Conservation (phyloP, 148 eudicot genomes). For the Dianthus caryophyllus region DNA sequence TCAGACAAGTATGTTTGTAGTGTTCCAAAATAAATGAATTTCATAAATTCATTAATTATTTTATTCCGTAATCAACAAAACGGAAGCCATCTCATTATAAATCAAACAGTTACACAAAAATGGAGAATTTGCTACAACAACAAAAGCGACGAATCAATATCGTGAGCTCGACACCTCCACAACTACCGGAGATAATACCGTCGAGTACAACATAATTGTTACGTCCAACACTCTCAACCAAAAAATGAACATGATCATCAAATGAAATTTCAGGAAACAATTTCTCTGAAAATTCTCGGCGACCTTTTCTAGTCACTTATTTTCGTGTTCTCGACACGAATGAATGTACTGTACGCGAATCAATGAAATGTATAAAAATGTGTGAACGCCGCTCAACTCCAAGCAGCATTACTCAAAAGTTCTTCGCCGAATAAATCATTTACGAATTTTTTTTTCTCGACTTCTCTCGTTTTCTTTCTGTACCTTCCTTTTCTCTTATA, state of each 20-base stretch:
- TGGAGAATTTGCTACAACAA: not conserved
- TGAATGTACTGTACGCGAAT: constrained; percentile 18
- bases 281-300: not conserved
- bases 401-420: constrained; percentile 16
- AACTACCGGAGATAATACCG: not conserved
- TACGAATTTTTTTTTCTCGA: not conserved
- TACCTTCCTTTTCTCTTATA: constrained; percentile 18
- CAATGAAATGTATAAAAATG: constrained; percentile 16
- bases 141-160: constrained; percentile 16
- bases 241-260: too few relatives aligned
- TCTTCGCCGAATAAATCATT: not conserved
- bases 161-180: constrained; percentile 7
- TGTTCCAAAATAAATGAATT: too few relatives aligned
- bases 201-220: not conserved
- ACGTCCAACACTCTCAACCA: not conserved
- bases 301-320: not conserved
- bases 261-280: not conserved
- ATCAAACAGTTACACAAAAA: not conserved
- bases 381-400: constrained; percentile 7
- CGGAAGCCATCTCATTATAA: constrained; percentile 1
- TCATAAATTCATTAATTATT: too few relatives aligned
- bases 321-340: constrained; percentile 3
- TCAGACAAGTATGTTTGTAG: too few relatives aligned
- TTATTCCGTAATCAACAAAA: not conserved
- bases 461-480: constrained; percentile 21